Percentiles rank a stretch among this genome's conserved stretches.
These are phyloP conservation scores for Lyophyllum semitale DNA, from an alignment of 768 basidiomycete genomes.

Conservation along the genomic window DNA sequence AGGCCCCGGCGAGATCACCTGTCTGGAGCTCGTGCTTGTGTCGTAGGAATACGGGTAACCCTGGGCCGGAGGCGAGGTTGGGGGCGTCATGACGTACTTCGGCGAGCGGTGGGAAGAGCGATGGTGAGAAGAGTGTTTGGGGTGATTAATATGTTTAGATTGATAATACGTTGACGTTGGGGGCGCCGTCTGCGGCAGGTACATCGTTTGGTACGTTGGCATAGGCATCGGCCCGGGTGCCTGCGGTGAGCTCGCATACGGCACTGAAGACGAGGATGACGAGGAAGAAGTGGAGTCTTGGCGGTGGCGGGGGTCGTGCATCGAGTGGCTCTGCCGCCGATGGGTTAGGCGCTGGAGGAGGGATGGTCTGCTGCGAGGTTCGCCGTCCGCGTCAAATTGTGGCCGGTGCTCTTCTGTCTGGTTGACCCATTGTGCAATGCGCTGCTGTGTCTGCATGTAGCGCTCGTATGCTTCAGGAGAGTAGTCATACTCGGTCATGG, in stretches of 20 bases:
- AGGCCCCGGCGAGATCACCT: background rate
- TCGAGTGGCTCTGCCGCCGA: constrained; percentile 1
- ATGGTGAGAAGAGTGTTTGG: constrained; percentile 5
- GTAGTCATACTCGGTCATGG: constrained; percentile 64
- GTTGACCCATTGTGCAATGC: constrained; percentile 53
- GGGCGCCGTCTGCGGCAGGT: constrained; percentile 2
- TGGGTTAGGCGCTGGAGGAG: constrained; percentile 6
- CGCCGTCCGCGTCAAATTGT: constrained; percentile 23
- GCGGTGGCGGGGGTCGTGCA: constrained; percentile 2
- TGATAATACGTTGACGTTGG: background rate
- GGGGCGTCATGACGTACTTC: constrained; percentile 1
- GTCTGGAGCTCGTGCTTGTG: background rate
- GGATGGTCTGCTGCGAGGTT: constrained; percentile 1
- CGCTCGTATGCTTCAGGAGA: constrained; percentile 58
- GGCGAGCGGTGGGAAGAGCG: constrained; percentile 2
- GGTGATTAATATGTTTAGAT: constrained; percentile 2
- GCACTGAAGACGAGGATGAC: constrained; percentile 2
- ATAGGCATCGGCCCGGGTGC: constrained; percentile 14
- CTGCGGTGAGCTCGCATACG: background rate
- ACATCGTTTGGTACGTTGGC: constrained; percentile 5
- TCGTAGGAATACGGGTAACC: constrained; percentile 4
- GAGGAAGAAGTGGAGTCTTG: constrained; percentile 12
- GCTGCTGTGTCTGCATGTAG: constrained; percentile 44
- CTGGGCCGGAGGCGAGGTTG: constrained; percentile 4
- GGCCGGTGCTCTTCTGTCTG: constrained; percentile 42